phyloP scores from a whole-genome alignment of 352 stramenopile species.

The Stramenopiles sp. region DNA sequence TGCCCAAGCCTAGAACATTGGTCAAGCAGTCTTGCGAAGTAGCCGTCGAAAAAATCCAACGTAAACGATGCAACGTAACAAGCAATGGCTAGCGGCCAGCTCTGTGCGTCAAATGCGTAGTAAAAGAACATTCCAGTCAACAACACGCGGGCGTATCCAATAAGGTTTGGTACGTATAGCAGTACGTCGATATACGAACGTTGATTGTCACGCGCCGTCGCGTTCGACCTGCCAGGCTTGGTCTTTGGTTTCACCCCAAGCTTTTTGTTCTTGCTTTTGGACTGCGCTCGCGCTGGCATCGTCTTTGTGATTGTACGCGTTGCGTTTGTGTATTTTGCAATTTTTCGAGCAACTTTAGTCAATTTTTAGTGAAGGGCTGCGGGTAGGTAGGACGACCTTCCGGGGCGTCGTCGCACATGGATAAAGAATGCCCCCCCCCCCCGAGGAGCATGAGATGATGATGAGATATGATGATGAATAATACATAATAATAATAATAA shows the following conservation, averaged over 20 bases:
- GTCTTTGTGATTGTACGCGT: too few relatives aligned
- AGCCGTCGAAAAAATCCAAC: constrained; percentile 92
- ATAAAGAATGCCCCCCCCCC: too few relatives aligned
- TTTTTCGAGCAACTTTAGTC: too few relatives aligned
- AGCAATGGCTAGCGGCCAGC: constrained; percentile 45
- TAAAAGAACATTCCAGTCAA: constrained; percentile 58
- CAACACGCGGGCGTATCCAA: constrained; percentile 68
- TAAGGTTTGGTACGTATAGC: constrained; percentile 84
- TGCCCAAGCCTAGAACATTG: constrained; percentile 86
- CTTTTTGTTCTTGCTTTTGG: background rate
- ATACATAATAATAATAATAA: too few relatives aligned
- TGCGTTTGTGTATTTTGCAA: too few relatives aligned
- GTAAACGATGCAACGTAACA: constrained; percentile 85
- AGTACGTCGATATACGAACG: constrained; percentile 24
- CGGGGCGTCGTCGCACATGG: too few relatives aligned
- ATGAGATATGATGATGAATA: too few relatives aligned
- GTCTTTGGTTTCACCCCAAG: background rate
- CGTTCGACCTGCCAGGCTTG: too few relatives aligned
- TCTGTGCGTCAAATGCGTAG: constrained; percentile 42
- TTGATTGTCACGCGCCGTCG: background rate
- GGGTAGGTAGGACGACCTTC: too few relatives aligned
- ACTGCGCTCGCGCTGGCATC: background rate
- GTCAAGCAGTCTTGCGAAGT: constrained; percentile 81
- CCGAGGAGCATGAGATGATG: too few relatives aligned
- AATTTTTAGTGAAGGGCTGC: too few relatives aligned